Base-by-base conservation (phyloP, 2,329 filamentous ascomycete species). In the Aphanocladium album region DNA sequence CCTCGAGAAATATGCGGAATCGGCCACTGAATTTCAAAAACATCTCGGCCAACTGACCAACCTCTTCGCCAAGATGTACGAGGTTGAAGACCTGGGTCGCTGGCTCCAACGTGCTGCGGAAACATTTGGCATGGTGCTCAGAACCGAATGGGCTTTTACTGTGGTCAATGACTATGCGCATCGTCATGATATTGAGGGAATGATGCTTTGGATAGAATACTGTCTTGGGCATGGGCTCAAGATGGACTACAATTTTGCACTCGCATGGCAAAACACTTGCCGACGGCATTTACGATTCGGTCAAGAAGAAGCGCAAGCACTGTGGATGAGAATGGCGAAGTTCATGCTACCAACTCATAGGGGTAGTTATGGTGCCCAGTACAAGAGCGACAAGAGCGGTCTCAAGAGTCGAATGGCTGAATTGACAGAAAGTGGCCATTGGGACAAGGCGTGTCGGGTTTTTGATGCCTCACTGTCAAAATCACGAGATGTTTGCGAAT, bases 161-260 rank as follows among this genome's bases (percentile, higher is more conserved):
- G 68, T 75, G 4, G 63, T 74, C 39, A 70, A 74, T 16, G 62
- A 61, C 6, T 66, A 74, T 57, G 70, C 71, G 9, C 63, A 67
- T 21, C 67, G 62, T n/a, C 71, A 68, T 14, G 66, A 73, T 25
- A 50, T 68, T 1, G 64, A 71, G 5, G 60, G 64, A 1, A 67
- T 72, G 50, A 63, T 70, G 45, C 58, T 63, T 1, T 75, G 73
- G 73, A 64, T 75, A 1, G 65, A 68, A 19, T 74, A 72, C 45
- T 74, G 73, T 47, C 61, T 65, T 30, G 63, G 67, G 11, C 64
- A 64, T 27, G 71, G 71, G 2, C 60, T 73, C 14, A 62, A 64
- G 33, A 64, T 71, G 52, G 67, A 73, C 27, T 64, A 70, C n/a
- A 55, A 62, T 2, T 73, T 73, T 62, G 64, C 70, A 65, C 69